Base-by-base conservation (phyloP, 441 rosid genomes). In the Cnidoscolus chayamansa region DNA sequence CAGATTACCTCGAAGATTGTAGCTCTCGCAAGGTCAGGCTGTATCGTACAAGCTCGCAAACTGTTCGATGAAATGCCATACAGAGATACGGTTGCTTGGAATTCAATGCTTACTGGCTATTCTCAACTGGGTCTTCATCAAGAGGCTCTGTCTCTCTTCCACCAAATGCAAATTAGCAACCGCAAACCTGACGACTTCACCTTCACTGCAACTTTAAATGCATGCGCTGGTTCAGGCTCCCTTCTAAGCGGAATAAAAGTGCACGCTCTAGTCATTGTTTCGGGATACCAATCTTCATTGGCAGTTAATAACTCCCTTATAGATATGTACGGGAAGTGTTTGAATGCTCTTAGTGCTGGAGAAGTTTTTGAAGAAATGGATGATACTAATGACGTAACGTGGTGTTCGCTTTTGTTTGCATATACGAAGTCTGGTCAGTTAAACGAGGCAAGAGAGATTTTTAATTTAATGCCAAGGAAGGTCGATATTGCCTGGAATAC, bases 351-450 rank as follows among this genome's bases (percentile, higher is more conserved):
- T n/a, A 30, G 82, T 70, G 97, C 96, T 45, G 57, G 59, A 64
- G 79, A 73, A 77, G 88, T 89, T 72, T 92, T 92, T 79, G 49
- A 78, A 68, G 86, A 81, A 57, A 81, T 80, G 87, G 60, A 37
- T 49, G 45, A 43, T 70, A 64, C 70, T 72, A 90, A 92, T 83
- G 93, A 90, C 81, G 89, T 92, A 50, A 80, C 93, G n/a, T 87
- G 96, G 96, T 90, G 97, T 65, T 92, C 94, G 10, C 87, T 90
- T 81, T 76, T 90, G 83, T 90, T 81, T 81, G 90, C 93, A 0
- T 80, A 86, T 68, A 65, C 83, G 17, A 89, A 84, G 67, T 77
- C 81, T 67, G 79, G 82, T 67, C 75, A 73, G 74, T 82, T 84
- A 61, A 66, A 68, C 35, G 69, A n/a, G 9, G 97, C 89, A 0